Base-by-base conservation (phyloP, 2,329 filamentous ascomycete species). In the Xylariaceae sp. region DNA sequence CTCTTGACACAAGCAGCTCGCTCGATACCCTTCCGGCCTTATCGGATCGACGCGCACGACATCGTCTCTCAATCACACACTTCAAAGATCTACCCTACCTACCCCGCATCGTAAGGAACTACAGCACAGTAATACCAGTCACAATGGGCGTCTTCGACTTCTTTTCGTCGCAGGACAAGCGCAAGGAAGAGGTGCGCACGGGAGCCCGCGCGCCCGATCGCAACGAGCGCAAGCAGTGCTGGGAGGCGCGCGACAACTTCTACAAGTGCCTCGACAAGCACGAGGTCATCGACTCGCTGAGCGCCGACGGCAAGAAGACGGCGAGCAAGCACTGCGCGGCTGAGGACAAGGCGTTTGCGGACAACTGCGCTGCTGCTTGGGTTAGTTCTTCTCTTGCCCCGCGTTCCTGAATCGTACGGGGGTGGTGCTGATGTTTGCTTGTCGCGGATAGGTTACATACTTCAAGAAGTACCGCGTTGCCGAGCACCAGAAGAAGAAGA, bases 391-490 rank as follows among this genome's bases (percentile, higher is more conserved):
- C 50, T 30, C 45, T 30, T 5, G 34, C 57, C 4, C 48, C 34
- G 53, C 60, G 18, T 54, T 59, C 37, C 55, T 57, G 23, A 56
- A 39, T 9, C 30, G 9, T 23, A 11, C 3, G 23, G n/a, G 9
- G 5, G 2, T 17, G 17, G 34, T 57, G 30, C 58, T 58, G 37
- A 56, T 17, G 1, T 3, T 30, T 30, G 23, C 5, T 30, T n/a
- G 23, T 56, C 68, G 30, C 23, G 23, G 5, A 15, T 37, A 94
- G 90, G 89, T 97, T 62, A 91, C 92, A 76, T 97, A 99, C 76
- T 99, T 99, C 77, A 97, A 97, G 80, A 92, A 97, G 76, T 89
- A 92, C 77, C 83, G 94, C 69, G 90, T 97, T 41, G 93, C 95
- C 76, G 94, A 99, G 68, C 83, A 89, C 71, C 89, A 96, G 68